A percentile compares a stretch with the other conserved stretches of the same genome.
phyloP scores from a whole-genome alignment of 306 rosid genomes.

The Sindora glabra region DNA sequence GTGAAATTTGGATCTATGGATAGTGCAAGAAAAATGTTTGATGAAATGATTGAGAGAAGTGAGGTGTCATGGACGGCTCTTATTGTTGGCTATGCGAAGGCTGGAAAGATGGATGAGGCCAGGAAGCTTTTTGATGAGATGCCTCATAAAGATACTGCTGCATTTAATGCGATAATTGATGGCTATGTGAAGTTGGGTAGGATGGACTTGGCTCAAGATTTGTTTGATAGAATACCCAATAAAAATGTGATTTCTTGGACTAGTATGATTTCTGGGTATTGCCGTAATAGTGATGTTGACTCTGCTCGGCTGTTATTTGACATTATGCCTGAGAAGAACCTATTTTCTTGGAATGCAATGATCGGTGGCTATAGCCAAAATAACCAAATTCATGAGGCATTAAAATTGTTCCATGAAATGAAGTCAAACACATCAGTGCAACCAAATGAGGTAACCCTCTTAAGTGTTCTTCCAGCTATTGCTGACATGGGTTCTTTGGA shows the following conservation, averaged over 20 bases:
- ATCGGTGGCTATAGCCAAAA: constrained; percentile 61
- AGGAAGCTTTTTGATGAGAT: constrained; percentile 48
- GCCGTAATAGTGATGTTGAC: constrained; percentile 32
- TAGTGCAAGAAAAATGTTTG: constrained; percentile 46
- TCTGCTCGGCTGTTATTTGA: constrained; percentile 54
- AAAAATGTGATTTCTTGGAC: constrained; percentile 69
- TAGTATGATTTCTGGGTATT: constrained; percentile 57
- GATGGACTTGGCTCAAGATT: constrained; percentile 38
- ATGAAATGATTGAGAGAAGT: constrained; percentile 49
- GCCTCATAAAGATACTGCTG: constrained; percentile 44
- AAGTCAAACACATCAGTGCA: constrained; percentile 24
- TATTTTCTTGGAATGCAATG: constrained; percentile 66
- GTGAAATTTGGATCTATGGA: constrained; percentile 35
- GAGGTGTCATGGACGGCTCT: constrained; percentile 60
- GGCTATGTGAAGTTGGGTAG: constrained; percentile 50
- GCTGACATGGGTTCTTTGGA: constrained; percentile 63
- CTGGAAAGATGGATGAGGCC: constrained; percentile 50
- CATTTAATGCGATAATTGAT: constrained; percentile 55
- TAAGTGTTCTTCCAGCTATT: constrained; percentile 64
- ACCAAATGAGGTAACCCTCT: constrained; percentile 52
- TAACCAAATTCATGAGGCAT: constrained; percentile 40
- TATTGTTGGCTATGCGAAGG: constrained; percentile 50
- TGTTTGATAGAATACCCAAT: constrained; percentile 45
- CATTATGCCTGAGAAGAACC: constrained; percentile 50
- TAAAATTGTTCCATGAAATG: constrained; percentile 52